Base-by-base conservation (phyloP, 108 stramenopile genomes). In the Skeletonema menzelii region DNA sequence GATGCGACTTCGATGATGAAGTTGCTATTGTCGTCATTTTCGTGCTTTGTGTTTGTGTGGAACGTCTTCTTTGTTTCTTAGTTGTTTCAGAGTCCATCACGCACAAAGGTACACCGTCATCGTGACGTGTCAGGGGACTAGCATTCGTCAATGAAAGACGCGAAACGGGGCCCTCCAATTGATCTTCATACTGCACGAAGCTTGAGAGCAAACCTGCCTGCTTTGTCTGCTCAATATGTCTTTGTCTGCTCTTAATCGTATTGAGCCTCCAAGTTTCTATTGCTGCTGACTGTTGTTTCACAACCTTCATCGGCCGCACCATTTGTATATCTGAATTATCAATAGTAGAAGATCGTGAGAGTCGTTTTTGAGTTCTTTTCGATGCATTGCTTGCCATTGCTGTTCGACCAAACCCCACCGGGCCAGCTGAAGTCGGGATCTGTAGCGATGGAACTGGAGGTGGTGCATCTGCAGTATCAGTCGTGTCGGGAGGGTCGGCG, bases 121-220 rank as follows among this genome's bases (percentile, higher is more conserved):
- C 59, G 8, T 31, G 14, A 10, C 8, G 8, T 19, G n/a, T 2
- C 19, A 53, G 8, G 10, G 17, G 17, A 24, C 17, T 34, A 17
- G 19, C 17, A 6, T 60, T 19, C 12, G 59, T 12, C 28, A 2
- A 10, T 34, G 34, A 20, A 2, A 7, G 27, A 19, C 5, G 34
- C 24, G 5, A 22, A 8, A 4, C 4, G 0, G 20, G 22, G 20
- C 49, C 24, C n/a, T 30, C 30, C 59, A 34, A 6, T 15, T 73
- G 60, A 64, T 79, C 76, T 13, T 58, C 58, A 22, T 70, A 70
- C 11, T 59, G 64, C n/a, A 37, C 62, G 28, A 72, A 68, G 44
- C 24, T 55, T 31, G 71, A 71, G 19, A 63, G 71, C 34, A 72
- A 59, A 62, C 69, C 19, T 31, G 11, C 55, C 22, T 22, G n/a